Percentiles rank a stretch among this genome's conserved stretches.
Conservation (phyloP, 306 rosid species). For the Medicago lupulina region DNA sequence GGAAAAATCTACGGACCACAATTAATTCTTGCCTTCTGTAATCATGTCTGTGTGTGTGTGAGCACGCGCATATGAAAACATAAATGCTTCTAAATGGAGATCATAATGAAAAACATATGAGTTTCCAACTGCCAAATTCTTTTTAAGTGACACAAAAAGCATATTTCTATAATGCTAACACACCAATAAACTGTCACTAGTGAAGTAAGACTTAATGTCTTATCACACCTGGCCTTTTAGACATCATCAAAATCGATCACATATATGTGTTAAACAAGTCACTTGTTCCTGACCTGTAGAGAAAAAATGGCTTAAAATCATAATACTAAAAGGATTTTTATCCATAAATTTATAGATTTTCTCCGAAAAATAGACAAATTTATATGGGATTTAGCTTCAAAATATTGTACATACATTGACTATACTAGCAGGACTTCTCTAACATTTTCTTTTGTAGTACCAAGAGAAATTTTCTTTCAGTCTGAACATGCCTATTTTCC, state of each 20-base stretch:
- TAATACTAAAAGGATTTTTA: not conserved
- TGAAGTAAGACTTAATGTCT: conserved; percentile 7
- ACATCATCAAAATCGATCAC: conserved; percentile 26
- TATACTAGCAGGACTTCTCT: not conserved
- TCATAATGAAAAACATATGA: conserved; percentile 3
- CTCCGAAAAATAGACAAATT: too few species aligned
- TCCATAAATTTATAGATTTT: not conserved
- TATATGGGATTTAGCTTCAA: conserved; percentile 3
- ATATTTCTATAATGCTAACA: conserved; percentile 8
- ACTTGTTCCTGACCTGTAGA: conserved; percentile 14
- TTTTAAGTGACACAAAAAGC: not conserved
- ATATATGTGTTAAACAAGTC: not conserved
- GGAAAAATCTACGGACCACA: too few species aligned
- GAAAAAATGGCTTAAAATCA: not conserved
- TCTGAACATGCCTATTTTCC: not conserved
- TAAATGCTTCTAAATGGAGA: not conserved
- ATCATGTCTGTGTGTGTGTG: too few species aligned
- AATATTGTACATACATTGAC: not conserved
- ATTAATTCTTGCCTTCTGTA: too few species aligned
- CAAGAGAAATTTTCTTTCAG: conserved; percentile 12
- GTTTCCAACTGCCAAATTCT: conserved; percentile 28
- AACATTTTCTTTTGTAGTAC: not conserved
- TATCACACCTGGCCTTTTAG: conserved; percentile 3
- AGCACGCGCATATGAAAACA: too few species aligned
- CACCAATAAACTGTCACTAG: conserved; percentile 11